Base-by-base conservation (phyloP, 331 rosid genomes). In the Dryas integrifolia region DNA sequence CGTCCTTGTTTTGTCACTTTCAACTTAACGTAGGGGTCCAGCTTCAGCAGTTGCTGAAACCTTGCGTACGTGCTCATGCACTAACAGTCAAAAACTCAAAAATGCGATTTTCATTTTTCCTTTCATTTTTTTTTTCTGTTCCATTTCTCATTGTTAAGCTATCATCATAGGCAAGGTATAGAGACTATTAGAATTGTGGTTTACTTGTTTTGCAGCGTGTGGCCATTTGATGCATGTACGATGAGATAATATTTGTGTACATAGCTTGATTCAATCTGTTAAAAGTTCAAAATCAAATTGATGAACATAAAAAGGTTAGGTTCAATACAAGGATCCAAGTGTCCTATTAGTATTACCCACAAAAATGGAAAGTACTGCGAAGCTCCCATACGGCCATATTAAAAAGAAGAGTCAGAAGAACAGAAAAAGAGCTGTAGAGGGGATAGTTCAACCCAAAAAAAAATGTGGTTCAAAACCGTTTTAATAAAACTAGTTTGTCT, bases 401-500 rank as follows among this genome's bases (percentile, higher is more conserved):
- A 13, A 58, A 46, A 44, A 71, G 16, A 58, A 7, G 7, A 21
- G 7, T 4, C 44, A 44, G 35, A 30, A 30, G 49, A 1, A 10
- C 43, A 11, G 13, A 50, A 41, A 13, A 30, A 44, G 51, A 66
- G 66, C 47, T 55, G 72, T 57, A 41, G 58, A 66, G 30, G 59
- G 18, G 26, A 51, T 49, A 8, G 12, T 73, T n/a, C 47, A 52
- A 56, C 59, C n/a, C 39, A 51, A 48, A 35, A 45, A 18, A 45
- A 18, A 26, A 16, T 21, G 81, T 67, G 75, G 65, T 26, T 40
- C 56, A 48, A 70, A 62, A 7, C 51, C 38, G 10, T 65, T 65
- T 40, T 16, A 11, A 62, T 60, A 30, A 60, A 75, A 75, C 69
- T 75, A 67, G 72, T 15, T 26, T 79, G 85, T 81, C 84, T 75